Evolutionary conservation across 371 early-diverging fungal genomes (phyloP).

Genomic region (Phascolomyces articulosus): DNA sequence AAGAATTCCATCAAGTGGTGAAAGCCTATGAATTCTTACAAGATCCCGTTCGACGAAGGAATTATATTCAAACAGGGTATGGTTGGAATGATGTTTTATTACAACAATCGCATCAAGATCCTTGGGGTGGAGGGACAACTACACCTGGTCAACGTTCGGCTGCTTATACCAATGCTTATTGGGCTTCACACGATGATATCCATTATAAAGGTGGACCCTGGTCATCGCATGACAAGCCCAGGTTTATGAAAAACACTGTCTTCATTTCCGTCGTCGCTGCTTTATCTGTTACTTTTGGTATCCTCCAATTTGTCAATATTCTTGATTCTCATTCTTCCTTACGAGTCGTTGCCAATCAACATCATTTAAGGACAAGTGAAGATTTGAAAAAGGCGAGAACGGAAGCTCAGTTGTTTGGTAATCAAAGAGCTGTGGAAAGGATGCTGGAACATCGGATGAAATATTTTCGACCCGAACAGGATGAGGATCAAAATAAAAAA

Average conservation of each 20-base stretch:
- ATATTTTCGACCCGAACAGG: constrained; percentile 16
- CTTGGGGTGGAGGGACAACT: constrained; percentile 6
- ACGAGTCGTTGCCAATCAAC: constrained; percentile 34
- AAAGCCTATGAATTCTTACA: constrained; percentile 42
- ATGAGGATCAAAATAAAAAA: not conserved
- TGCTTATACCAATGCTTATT: constrained; percentile 24
- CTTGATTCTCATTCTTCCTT: constrained; percentile 27
- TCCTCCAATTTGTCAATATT: constrained; percentile 28
- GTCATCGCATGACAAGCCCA: constrained; percentile 26
- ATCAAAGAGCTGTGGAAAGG: constrained; percentile 41
- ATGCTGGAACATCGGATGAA: constrained; percentile 38
- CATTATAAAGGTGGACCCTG: constrained; percentile 29
- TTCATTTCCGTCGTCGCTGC: constrained; percentile 41
- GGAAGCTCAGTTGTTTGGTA: constrained; percentile 45
- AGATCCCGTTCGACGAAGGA: constrained; percentile 21
- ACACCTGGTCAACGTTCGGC: constrained; percentile 21
- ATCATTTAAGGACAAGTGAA: constrained; percentile 33
- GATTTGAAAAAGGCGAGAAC: constrained; percentile 45
- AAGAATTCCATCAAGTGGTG: constrained; percentile 35
- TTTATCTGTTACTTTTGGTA: constrained; percentile 21
- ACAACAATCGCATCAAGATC: constrained; percentile 8
- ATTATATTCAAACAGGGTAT: constrained; percentile 29
- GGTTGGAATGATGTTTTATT: constrained; percentile 34
- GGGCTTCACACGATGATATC: constrained; percentile 21
- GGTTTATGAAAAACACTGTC: constrained; percentile 36